Evolutionary conservation across 495 filamentous ascomycete species (phyloP), one percentile per base, ranked within the genome.

Genomic region (Talaromyces borbonicus): DNA sequence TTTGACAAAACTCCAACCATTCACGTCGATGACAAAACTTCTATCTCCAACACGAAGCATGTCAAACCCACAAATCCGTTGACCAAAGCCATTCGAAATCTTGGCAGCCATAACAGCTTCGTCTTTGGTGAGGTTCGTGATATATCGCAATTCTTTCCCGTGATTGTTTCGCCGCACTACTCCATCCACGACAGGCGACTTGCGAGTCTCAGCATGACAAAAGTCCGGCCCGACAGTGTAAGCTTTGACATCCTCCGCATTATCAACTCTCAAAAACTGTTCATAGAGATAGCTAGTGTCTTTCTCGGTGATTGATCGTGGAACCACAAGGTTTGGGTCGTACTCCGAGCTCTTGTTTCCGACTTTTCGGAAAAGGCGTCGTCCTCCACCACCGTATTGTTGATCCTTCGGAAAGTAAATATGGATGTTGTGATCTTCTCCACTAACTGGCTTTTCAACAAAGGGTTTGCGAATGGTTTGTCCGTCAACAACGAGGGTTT

Each of bases 1-100:
- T 63, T 99, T 99, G 57, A 99, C 92, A 57, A 99, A 99, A 56
- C 90, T 96, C 92, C 92, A 99, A 14, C 92, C 92, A 61, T 99
- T 99, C 49, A 99, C 93, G 57, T 99, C 92, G 50, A 99, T 97
- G 11, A 99, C 92, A 64, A 86, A 97, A 61, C 90, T 97, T 63
- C 83, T 87, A 12, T 86, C 85, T 20, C 76, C 80, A 2, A 86
- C 84, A 14, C 92, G 81, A 43, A 99, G 75, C 55, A 99, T 75
- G 59, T 99, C 92, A 58, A 99, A 99, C 3, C 92, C 92, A 59
- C 92, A 99, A 11, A 99, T 89, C 30, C 85, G 69, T 62, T 99
- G 92, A 5, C 89, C 93, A 63, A 99, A 99, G 2, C 86, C 83
- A 46, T 81, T 84, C 12, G 88, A 85, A 39, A 99, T 99, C 52